Evolutionary conservation across 208 protist genomes (phyloP), one percentile per base, ranked within the genome.

Genomic region (Leishmania tarentolae): DNA sequence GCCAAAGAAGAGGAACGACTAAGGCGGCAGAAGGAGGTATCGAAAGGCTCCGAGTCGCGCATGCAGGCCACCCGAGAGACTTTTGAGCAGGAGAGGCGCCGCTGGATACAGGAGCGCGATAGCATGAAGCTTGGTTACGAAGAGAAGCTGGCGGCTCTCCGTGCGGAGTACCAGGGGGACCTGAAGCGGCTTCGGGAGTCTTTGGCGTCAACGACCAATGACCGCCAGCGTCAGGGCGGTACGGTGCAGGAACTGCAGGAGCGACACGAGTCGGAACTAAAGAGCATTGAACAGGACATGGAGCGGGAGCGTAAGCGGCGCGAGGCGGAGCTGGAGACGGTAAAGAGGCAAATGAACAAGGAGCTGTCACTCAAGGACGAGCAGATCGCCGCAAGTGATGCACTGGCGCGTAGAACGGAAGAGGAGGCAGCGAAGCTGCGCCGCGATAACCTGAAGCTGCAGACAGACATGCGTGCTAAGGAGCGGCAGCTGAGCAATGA

Each of bases 111-210:
- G 24, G 86, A 87, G 63, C 68, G 53, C 35, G 84, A 90, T 35
- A 86, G 59, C 56, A 80, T 88, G 82, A 83, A 84, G 69, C 74
- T 84, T 17, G 66, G 50, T 56, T 88, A 91, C 84, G 86, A 88
- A 47, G 84, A 91, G 42, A 77, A 86, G 40, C 53, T 90, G 24
- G 57, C 68, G 4, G 78, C 81, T 31, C 76, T 74, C 50, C 78
- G 85, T 42, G 65, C 79, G 31, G 68, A 82, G 40, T 90, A 85
- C 65, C 81, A 90, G 35, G 73, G 84, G 9, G 86, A 92, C 40
- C 65, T 90, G 61, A 72, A 83, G 74, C 28, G 69, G 40, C 70
- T 92, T 47, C 86, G 83, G 35, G 85, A 87, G 53, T 79, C 85
- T 35, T 42, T 91, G 3, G 69, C 40, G 19, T 71, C 59, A 4